Base-by-base conservation (phyloP, 352 stramenopile species). In the Globisporangium paroecandrum region DNA sequence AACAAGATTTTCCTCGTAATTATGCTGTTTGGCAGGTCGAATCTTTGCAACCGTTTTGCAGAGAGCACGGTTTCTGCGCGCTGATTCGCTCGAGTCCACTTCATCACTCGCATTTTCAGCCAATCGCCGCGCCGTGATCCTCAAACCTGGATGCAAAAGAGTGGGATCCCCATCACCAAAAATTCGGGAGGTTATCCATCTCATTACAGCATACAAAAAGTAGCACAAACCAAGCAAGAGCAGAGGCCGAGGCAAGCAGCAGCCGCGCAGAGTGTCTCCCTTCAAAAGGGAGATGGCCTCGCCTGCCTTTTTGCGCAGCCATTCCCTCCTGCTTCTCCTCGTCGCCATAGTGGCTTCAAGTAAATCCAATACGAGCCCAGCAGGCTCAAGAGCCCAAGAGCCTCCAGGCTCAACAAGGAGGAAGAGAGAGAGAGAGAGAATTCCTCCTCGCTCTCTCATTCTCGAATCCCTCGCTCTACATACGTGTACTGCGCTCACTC, bases 141-240 rank as follows among this genome's bases (percentile, higher is more conserved):
- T 49, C 18, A n/a, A 49, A 6, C 32, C n/a, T 49, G 57, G 24
- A 49, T 36, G 57, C 6, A 25, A 54, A 2, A 62, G 13, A 56
- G 25, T 56, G 24, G 25, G 38, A 64, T 20, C 1, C 15, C 9
- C 18, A 34, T 32, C 54, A 24, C 29, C 54, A 41, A 64, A 64
- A 46, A 56, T 64, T 64, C 54, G 54, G 25, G 27, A 24, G 58
- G 38, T 64, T 64, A 51, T 62, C 38, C 36, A 54, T 64, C 58
- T 64, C 58, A 51, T 49, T 20, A 0, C 24, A 13, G 18, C 4
- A 29, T 18, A 34, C 54, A 29, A 59, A 59, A 15, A 58, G 13
- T 24, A 36, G 47, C 24, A 22, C 53, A 10, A 58, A 8, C 5
- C 18, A 29, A n/a, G 22, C 15, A 58, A 18, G 36, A 36, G 53